phyloP scores from a whole-genome alignment of 176 grass and related monocot species.

The Rhynchospora pubera region DNA sequence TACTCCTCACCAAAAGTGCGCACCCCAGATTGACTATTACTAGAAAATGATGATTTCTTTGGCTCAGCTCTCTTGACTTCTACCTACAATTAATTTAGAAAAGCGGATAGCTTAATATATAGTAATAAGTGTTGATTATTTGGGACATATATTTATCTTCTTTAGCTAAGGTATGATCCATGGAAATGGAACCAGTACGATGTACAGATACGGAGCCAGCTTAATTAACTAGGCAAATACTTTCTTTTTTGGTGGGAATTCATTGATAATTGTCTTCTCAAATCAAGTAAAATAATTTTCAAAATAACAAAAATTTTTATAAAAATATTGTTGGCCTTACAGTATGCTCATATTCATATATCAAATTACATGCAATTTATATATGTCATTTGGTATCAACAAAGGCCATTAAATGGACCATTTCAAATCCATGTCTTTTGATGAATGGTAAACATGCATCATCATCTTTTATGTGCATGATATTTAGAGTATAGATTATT shows the following conservation, averaged over 20 bases:
- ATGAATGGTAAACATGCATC: too few relatives aligned
- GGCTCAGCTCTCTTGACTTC: conserved; percentile 99
- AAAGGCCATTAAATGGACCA: too few relatives aligned
- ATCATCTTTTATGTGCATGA: too few relatives aligned
- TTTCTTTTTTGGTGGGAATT: neutral
- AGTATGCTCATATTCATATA: too few relatives aligned
- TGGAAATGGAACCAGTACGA: neutral
- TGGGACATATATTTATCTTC: neutral
- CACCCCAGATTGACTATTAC: conserved; percentile 66
- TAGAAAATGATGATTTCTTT: conserved; percentile 77
- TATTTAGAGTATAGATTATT: too few relatives aligned
- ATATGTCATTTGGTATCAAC: too few relatives aligned
- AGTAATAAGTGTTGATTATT: conserved; percentile 22
- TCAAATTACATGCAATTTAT: too few relatives aligned
- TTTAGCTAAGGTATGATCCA: neutral
- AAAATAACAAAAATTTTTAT: too few relatives aligned
- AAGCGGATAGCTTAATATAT: conserved; percentile 42
- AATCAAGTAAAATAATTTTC: too few relatives aligned
- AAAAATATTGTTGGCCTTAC: too few relatives aligned
- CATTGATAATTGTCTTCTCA: too few relatives aligned
- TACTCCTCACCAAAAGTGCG: conserved; percentile 56
- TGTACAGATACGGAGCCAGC: neutral
- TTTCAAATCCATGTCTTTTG: too few relatives aligned
- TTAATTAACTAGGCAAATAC: neutral
- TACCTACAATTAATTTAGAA: conserved; percentile 85